Evolutionary conservation across 169 alveolate genomes (phyloP).

Genomic region (Perkinsus chesapeaki): DNA sequence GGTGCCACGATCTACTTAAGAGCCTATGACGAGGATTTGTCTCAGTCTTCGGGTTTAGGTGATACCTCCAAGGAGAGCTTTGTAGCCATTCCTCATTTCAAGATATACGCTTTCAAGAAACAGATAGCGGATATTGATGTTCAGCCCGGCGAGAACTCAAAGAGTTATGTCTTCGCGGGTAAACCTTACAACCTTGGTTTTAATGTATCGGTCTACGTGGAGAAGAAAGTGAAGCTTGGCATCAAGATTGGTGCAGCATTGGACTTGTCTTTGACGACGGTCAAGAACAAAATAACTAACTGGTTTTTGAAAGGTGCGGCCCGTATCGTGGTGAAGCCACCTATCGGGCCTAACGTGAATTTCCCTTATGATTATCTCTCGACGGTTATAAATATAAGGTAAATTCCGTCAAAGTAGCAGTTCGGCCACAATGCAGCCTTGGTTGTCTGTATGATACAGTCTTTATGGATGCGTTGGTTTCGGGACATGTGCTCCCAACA

Average conservation of each 20-base stretch:
- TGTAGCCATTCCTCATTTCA: neutral
- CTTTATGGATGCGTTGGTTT: too few species aligned
- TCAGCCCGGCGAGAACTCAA: neutral
- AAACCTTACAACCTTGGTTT: neutral
- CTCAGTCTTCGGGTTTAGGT: neutral
- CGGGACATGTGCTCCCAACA: too few species aligned
- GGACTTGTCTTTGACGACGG: neutral
- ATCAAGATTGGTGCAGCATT: neutral
- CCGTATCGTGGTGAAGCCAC: neutral
- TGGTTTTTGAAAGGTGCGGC: neutral
- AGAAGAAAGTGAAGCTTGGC: neutral
- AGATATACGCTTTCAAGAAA: neutral
- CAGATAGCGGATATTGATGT: neutral
- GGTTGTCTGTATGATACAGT: too few species aligned
- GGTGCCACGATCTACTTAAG: neutral
- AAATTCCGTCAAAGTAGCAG: too few species aligned
- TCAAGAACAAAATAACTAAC: neutral
- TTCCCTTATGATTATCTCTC: neutral
- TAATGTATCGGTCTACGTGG: neutral
- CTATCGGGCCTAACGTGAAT: neutral
- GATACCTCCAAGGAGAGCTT: neutral
- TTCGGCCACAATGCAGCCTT: too few species aligned
- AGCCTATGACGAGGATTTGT: neutral
- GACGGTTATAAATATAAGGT: neutral
- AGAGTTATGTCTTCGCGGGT: neutral